Evolutionary conservation across 2,329 filamentous ascomycete species (phyloP), one percentile per base, ranked within the genome.

Genomic region (Thielaviopsis euricoi): DNA sequence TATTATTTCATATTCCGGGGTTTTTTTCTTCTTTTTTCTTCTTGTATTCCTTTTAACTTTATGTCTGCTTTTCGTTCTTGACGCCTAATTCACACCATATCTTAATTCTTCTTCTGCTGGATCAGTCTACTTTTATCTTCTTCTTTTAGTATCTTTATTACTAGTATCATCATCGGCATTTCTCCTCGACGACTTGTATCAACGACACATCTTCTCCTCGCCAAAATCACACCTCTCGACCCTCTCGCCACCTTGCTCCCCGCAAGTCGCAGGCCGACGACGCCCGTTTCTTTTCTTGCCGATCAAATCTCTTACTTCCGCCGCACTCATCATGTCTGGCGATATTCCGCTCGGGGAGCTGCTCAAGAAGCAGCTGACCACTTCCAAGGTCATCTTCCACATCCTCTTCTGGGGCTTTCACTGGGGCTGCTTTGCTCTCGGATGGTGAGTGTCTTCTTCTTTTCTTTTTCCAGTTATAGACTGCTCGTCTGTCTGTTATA

Each of bases 331-430:
- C 56, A 76, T 71, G 74, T 66, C 56, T 70, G 53, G 64, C 61
- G 69, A 71, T 62, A 50, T 63, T 22, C 62, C 64, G 63, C 59
- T 71, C 61, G 53, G 65, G 60, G 63, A 63, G 25, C 64, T 79
- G 63, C 62, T 81, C 63, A 77, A 74, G 69, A 81, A 82, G 70
- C 82, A 89, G 71, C 78, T 90, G 60, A 81, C 81, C 57, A 71
- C 77, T 17, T 74, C 77, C 59, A 95, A 94, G 70, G 68, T 95
- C 58, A 60, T 86, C 53, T 95, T 94, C 70, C 86, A 94, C 69
- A 64, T 87, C 63, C 69, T 93, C 55, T 95, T 94, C 68, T 91
- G 89, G 83, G 78, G 76, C 6, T 73, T 87, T 46, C 89, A 95
- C 67, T 82, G 82, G 70, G 83, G 76, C 23, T 69, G 94, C n/a